Evolutionary conservation across 768 basidiomycete genomes (phyloP).

Genomic region (Russula olivacea): DNA sequence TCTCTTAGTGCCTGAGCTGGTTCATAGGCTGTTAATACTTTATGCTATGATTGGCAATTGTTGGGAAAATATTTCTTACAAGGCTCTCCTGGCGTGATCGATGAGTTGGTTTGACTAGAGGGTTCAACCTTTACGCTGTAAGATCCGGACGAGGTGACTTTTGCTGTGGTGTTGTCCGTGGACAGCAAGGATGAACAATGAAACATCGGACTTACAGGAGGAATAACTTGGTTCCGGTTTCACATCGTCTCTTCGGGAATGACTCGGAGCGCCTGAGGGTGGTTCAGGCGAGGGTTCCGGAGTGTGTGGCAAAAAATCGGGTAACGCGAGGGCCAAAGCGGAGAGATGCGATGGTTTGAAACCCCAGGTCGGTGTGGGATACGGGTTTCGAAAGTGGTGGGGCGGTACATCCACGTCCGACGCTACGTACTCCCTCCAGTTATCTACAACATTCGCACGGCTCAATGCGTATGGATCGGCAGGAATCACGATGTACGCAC

Average conservation of each 20-base stretch:
- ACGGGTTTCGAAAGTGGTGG: slow-evolving; percentile 13
- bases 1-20: slow-evolving; percentile 16
- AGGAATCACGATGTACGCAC: slow-evolving; percentile 8
- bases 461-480: neutral
- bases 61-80: slow-evolving; percentile 1
- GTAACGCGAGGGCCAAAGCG: neutral
- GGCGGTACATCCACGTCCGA: slow-evolving; percentile 2
- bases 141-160: neutral
- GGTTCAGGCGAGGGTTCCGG: slow-evolving; percentile 10
- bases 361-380: slow-evolving; percentile 20
- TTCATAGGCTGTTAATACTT: slow-evolving; percentile 6
- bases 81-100: neutral
- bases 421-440: slow-evolving; percentile 15
- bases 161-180: neutral
- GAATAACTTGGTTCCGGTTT: neutral
- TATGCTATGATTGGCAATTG: neutral
- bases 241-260: slow-evolving; percentile 1
- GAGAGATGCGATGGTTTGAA: slow-evolving; percentile 5
- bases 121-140: neutral
- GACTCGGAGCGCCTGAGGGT: neutral
- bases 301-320: slow-evolving; percentile 8
- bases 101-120: neutral
- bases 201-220: neutral
- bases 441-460: slow-evolving; percentile 6
- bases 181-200: neutral